Conservation (phyloP, 345 rosid species). For the Balakata baccata region DNA sequence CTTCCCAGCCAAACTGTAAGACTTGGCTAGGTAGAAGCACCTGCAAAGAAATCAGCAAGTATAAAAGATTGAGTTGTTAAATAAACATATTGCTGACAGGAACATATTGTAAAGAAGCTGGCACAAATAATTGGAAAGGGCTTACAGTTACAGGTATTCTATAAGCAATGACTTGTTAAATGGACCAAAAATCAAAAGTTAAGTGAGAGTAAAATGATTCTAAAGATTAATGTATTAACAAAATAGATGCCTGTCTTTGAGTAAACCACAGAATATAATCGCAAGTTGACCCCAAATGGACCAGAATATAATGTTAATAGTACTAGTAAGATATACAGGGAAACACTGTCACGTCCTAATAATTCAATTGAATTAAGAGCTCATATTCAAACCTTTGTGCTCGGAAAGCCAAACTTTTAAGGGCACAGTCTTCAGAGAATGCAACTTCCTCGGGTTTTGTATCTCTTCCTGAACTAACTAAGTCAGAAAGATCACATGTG, state of each 20-base stretch:
- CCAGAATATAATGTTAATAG: background rate
- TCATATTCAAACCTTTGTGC: slow-evolving; percentile 67
- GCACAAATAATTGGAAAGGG: background rate
- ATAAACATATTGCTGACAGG: background rate
- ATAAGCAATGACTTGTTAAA: background rate
- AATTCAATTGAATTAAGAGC: no score
- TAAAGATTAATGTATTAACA: background rate
- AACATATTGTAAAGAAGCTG: background rate
- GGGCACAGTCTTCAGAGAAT: slow-evolving; percentile 73
- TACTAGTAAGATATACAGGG: background rate
- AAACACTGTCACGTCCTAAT: no score
- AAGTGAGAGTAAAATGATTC: background rate
- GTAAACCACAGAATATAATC: no score
- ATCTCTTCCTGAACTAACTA: slow-evolving; percentile 95
- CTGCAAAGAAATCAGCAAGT: slow-evolving; percentile 41
- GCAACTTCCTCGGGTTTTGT: slow-evolving; percentile 84
- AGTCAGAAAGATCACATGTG: slow-evolving; percentile 93
- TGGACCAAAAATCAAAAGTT: background rate
- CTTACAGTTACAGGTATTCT: background rate
- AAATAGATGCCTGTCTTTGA: background rate
- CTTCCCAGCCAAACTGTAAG: slow-evolving; percentile 91
- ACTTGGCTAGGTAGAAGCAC: slow-evolving; percentile 89
- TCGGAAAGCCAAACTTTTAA: slow-evolving; percentile 69
- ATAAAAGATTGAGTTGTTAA: slow-evolving; percentile 1
- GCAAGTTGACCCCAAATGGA: background rate